phyloP scores from a whole-genome alignment of 192 early-diverging fungal genomes.

The Coemansia sp. region DNA sequence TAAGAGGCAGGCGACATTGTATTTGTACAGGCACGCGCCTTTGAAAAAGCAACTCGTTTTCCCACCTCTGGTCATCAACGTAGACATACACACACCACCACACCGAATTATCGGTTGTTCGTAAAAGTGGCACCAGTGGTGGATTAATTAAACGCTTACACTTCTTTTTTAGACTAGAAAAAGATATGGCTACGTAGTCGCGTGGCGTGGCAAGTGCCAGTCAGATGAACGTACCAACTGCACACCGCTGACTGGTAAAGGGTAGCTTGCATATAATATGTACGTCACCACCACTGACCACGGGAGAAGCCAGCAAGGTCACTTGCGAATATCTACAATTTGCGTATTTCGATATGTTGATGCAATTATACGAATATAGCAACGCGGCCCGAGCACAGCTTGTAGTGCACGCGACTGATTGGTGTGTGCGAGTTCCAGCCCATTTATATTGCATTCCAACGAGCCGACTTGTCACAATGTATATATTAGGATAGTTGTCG shows the following conservation, averaged over 20 bases:
- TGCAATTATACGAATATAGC: not conserved
- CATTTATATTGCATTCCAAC: too few relatives aligned
- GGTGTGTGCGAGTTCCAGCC: not conserved
- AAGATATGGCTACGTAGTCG: not conserved
- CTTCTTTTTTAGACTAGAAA: not conserved
- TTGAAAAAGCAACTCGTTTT: not conserved
- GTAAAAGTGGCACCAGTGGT: not conserved
- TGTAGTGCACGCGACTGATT: not conserved
- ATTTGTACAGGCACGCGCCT: not conserved
- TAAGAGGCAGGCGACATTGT: not conserved
- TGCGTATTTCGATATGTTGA: not conserved
- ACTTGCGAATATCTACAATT: not conserved
- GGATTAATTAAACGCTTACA: not conserved
- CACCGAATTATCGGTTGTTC: not conserved
- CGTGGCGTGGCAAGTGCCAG: slow-evolving; percentile 6
- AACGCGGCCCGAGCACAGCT: not conserved
- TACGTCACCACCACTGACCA: not conserved
- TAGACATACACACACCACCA: too few relatives aligned
- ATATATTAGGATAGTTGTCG: too few relatives aligned
- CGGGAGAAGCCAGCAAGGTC: not conserved
- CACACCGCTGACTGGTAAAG: slow-evolving; percentile 4
- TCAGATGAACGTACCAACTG: not conserved
- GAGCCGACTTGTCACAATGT: too few relatives aligned
- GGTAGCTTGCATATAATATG: not conserved
- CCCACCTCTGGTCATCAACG: not conserved